Evolutionary conservation across 352 stramenopile species (phyloP).

Genomic region (Hyaloperonospora arabidopsidis): DNA sequence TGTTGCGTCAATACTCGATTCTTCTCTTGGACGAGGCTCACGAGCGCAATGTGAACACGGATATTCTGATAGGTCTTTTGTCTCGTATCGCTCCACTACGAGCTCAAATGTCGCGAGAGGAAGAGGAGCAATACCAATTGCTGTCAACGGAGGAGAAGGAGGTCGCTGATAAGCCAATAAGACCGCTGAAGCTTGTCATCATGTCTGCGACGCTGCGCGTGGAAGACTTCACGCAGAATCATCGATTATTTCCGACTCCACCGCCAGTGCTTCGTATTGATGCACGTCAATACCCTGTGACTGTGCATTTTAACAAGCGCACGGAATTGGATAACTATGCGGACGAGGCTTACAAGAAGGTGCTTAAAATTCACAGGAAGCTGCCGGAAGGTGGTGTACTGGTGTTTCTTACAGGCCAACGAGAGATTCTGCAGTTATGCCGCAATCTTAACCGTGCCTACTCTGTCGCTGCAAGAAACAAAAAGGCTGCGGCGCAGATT

Average conservation of each 20-base stretch:
- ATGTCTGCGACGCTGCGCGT: constrained; percentile 98
- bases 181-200: constrained; percentile 83
- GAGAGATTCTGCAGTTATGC: constrained; percentile 91
- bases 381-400: constrained; percentile 95
- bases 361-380: constrained; percentile 95
- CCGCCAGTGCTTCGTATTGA: constrained; percentile 92
- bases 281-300: constrained; percentile 94
- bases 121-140: constrained; percentile 45
- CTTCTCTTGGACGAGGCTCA: constrained; percentile 93
- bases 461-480: constrained; percentile 29
- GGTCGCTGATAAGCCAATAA: constrained; percentile 48
- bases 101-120: constrained; percentile 74
- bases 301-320: constrained; percentile 96
- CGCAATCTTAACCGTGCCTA: constrained; percentile 57
- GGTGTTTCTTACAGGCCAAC: constrained; percentile 96
- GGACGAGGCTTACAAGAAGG: constrained; percentile 91
- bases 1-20: constrained; percentile 74
- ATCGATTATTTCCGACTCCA: constrained; percentile 85
- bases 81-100: constrained; percentile 90
- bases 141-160: constrained; percentile 37
- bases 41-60: constrained; percentile 94
- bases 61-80: constrained; percentile 95
- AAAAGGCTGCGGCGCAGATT: constrained; percentile 27
- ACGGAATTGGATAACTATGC: constrained; percentile 98
- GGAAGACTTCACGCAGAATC: constrained; percentile 94